A percentile compares a stretch with the other conserved stretches of the same genome.
Conservation (phyloP, 1,284 basidiomycete species). For the Rhodofomes roseus region DNA sequence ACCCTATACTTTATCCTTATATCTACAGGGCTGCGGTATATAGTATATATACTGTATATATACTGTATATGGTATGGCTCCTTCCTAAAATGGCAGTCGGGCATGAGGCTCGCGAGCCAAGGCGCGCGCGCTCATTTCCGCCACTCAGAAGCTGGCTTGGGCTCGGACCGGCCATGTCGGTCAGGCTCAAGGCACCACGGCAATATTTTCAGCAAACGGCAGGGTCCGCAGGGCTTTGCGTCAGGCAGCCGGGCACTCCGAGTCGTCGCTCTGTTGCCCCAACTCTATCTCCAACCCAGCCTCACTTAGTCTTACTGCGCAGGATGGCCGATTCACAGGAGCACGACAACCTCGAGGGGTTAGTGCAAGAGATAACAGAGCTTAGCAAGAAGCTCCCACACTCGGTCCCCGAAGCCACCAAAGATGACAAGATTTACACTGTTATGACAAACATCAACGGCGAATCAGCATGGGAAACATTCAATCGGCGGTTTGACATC, state of each 20-base stretch:
- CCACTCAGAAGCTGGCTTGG: not conserved
- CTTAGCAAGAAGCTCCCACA: not conserved
- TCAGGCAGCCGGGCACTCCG: too few relatives aligned
- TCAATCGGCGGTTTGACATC: slow-evolving; percentile 2
- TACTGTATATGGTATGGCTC: not conserved
- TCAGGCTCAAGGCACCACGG: too few relatives aligned
- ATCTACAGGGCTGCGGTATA: not conserved
- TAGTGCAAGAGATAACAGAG: not conserved
- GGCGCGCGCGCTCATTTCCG: not conserved
- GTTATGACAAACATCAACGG: not conserved
- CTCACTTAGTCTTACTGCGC: not conserved
- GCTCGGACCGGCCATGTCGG: too few relatives aligned
- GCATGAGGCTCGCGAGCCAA: not conserved
- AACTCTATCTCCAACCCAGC: not conserved
- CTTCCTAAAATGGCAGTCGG: not conserved
- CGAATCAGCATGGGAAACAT: not conserved
- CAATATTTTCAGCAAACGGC: too few relatives aligned
- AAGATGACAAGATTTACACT: not conserved
- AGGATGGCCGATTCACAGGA: not conserved
- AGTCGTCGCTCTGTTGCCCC: too few relatives aligned
- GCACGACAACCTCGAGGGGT: not conserved
- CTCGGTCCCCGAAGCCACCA: not conserved
- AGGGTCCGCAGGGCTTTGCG: too few relatives aligned
- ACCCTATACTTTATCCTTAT: not conserved
- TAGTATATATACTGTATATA: not conserved